phyloP scores from a whole-genome alignment of 2,329 filamentous ascomycete genomes.

The Fonsecaea nubica region DNA sequence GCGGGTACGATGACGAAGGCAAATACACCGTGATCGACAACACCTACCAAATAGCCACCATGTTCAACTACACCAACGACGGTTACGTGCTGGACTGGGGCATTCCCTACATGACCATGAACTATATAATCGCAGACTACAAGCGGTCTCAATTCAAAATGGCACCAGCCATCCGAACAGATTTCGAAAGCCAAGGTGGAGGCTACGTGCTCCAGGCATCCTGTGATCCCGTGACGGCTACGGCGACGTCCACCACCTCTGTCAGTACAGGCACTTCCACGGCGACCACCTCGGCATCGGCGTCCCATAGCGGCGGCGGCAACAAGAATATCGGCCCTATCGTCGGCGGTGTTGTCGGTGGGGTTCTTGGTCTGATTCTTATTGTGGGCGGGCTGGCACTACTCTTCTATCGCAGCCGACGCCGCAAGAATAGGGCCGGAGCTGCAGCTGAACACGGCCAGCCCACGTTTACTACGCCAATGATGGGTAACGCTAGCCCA shows the following conservation, averaged over 20 bases:
- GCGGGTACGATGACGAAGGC: conserved; percentile 33
- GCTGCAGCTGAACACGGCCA: conserved; percentile 7
- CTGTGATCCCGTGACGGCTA: conserved; percentile 29
- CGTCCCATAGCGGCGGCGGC: conserved; percentile 10
- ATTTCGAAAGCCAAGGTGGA: conserved; percentile 27
- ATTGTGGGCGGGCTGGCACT: conserved; percentile 30
- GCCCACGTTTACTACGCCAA: conserved; percentile 17
- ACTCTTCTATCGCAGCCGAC: conserved; percentile 31
- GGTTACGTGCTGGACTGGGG: conserved; percentile 35
- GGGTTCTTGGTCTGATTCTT: conserved; percentile 34
- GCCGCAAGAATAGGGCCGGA: conserved; percentile 17
- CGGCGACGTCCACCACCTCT: conserved; percentile 13
- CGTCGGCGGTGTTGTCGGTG: conserved; percentile 40
- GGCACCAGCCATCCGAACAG: conserved; percentile 33
- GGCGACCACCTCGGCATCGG: not conserved
- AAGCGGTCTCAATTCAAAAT: conserved; percentile 35
- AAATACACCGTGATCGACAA: conserved; percentile 31
- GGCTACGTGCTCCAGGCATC: conserved; percentile 32
- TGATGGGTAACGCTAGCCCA: conserved; percentile 8
- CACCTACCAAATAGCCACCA: conserved; percentile 26
- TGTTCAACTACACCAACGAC: conserved; percentile 29
- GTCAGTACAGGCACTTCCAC: conserved; percentile 1
- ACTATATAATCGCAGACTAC: conserved; percentile 38
- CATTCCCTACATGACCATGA: conserved; percentile 38
- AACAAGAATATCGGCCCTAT: conserved; percentile 36